Evolutionary conservation across 2,329 filamentous ascomycete species (phyloP).

Genomic region (Didymosphaeria variabile): DNA sequence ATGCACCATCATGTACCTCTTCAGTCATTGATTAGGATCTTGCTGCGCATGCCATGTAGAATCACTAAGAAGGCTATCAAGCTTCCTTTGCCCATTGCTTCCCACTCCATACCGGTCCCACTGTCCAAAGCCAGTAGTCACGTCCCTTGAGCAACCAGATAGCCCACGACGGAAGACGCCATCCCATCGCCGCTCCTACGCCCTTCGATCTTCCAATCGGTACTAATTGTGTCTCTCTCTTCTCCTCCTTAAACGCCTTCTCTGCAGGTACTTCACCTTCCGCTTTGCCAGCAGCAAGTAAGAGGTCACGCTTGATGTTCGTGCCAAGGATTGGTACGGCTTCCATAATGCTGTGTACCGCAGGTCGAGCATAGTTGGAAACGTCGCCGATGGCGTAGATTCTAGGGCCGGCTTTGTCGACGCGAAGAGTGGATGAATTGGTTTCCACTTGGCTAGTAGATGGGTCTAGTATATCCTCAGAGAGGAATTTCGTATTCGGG

Average conservation of each 20-base stretch:
- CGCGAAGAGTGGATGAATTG: slow-evolving; percentile 37
- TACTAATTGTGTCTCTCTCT: slow-evolving; percentile 39
- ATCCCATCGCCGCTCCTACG: slow-evolving; percentile 50
- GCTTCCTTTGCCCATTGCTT: slow-evolving; percentile 61
- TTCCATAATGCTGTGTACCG: slow-evolving; percentile 46
- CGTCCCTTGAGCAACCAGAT: slow-evolving; percentile 53
- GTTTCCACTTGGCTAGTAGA: slow-evolving; percentile 13
- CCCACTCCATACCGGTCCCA: slow-evolving; percentile 59
- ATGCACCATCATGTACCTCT: neutral
- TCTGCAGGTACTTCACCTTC: slow-evolving; percentile 27
- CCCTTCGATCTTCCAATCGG: slow-evolving; percentile 45
- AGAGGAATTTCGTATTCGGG: slow-evolving; percentile 45
- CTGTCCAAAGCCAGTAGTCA: slow-evolving; percentile 61
- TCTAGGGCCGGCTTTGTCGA: slow-evolving; percentile 29
- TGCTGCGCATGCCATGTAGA: too few relatives aligned
- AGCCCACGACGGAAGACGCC: slow-evolving; percentile 48
- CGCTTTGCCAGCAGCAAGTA: slow-evolving; percentile 44
- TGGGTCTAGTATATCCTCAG: slow-evolving; percentile 27
- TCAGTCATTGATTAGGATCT: too few relatives aligned
- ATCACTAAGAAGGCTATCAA: neutral
- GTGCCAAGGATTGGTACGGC: slow-evolving; percentile 50
- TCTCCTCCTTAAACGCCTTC: slow-evolving; percentile 31
- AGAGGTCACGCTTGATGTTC: slow-evolving; percentile 62
- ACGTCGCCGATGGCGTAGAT: slow-evolving; percentile 51
- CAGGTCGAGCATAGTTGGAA: slow-evolving; percentile 42